Base-by-base conservation (phyloP, 2,329 filamentous ascomycete genomes). In the Penicillium polonicum region DNA sequence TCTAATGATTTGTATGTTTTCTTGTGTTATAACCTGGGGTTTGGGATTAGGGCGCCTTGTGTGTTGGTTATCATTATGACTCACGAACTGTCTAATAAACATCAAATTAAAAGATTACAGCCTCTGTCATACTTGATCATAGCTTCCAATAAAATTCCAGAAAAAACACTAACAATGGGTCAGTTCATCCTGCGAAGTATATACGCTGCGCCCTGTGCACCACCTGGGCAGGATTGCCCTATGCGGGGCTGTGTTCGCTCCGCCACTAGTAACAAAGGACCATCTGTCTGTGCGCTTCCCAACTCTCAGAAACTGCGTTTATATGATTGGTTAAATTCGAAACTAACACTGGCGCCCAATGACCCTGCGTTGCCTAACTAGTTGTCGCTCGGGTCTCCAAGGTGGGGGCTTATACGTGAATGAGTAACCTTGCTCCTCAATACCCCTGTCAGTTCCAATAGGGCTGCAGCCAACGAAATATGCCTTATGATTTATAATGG, bases 241-340 rank as follows among this genome's bases (percentile, higher is more conserved):
- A 15, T 38, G 48, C 33, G 50, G 55, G 55, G 49, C 55, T 53
- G 44, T 48, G 55, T 42, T 25, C n/a, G 38, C 54, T 52, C 54
- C 33, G 54, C 54, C 51, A 45, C 29, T 10, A 25, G 27, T n/a
- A 10, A 4, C 25, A 21, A 51, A 21, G 19, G 31, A 45, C 31
- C 45, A 15, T 33, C 35, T 53, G 43, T 31, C 44, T 52, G 41
- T 29, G 36, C 31, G 21, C 13, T 23, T 35, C 25, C 8, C 5
- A 33, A 6, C 15, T 25, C 19, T 4, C 39, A 25, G 13, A n/a
- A 25, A 52, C 23, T n/a, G 5, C 8, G 1, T 3, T 41, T 5
- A 10, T 33, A 23, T 41, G 23, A 54, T 54, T 54, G 52, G 52
- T n/a, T 21, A 17, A 15, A 19, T 46, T 15, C 2, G 10, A 45